Evolutionary conservation across 495 filamentous ascomycete genomes (phyloP), one percentile per base, ranked within the genome.

Genomic region (Jackrogersella multiformis): DNA sequence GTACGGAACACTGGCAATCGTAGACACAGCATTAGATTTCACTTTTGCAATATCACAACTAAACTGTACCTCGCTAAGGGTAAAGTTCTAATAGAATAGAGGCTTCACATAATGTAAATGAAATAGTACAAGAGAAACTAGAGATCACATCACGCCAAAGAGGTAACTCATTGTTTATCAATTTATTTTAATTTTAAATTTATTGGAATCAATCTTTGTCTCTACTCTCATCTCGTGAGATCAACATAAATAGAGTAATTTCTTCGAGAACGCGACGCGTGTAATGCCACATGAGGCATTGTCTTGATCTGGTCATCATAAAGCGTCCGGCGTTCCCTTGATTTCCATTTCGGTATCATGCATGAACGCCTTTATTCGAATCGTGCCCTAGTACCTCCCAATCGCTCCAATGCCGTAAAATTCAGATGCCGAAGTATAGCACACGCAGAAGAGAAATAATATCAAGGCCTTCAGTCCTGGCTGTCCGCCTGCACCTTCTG

Each of bases 401-500:
- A 44, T 64, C 66, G 73, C 73, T 75, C 54, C 51, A 64, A 71
- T 69, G 52, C 71, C 64, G 56, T 68, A 18, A 71, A 74, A 51
- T 55, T 73, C 67, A 68, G 58, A 55, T 53, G 56, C 28, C 30
- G 52, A 66, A 55, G 30, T 61, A 36, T 34, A 57, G 32, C 53
- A 55, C 63, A 57, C 32, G 26, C 3, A 36, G 44, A 63, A 54
- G 36, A 39, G 28, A 51, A n/a, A 59, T 4, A 2, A 12, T 7
- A 20, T 30, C 28, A 13, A 28, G 8, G 28, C 4, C 48, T 38
- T 71, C 56, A 74, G 20, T 81, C 80, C 28, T 74, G 61, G 52
- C 78, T 75, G 45, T 85, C 85, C 35, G 77, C 80, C 82, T 97
- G 91, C 26, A 97, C 93, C 77, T 88, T 90, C 75, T 87, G 84